Evolutionary conservation across 371 early-diverging fungal genomes (phyloP).

Genomic region (Rhizopus delemar): DNA sequence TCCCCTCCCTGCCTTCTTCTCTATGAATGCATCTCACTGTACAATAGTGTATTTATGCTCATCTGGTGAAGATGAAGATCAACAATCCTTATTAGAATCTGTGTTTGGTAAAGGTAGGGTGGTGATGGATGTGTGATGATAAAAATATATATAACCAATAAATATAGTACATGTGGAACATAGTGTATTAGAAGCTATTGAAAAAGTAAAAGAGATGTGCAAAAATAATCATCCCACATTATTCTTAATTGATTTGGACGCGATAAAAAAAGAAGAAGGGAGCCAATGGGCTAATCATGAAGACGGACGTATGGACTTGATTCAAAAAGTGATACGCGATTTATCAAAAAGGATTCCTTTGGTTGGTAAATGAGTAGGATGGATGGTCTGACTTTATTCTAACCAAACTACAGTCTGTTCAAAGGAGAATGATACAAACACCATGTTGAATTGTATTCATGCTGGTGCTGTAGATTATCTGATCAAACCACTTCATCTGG

Average conservation of each 20-base stretch:
- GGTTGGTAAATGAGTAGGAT: slow-evolving; percentile 16
- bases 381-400: slow-evolving; percentile 6
- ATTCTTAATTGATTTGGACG: slow-evolving; percentile 30
- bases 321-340: slow-evolving; percentile 16
- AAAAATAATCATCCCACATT: slow-evolving; percentile 20
- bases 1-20: not conserved
- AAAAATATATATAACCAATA: not conserved
- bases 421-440: slow-evolving; percentile 27
- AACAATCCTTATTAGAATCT: slow-evolving; percentile 20
- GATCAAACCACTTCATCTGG: slow-evolving; percentile 52
- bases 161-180: slow-evolving; percentile 26
- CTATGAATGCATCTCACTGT: slow-evolving; percentile 28
- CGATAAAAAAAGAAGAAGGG: slow-evolving; percentile 9
- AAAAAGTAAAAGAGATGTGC: slow-evolving; percentile 21
- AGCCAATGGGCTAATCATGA: slow-evolving; percentile 7
- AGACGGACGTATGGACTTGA: not conserved
- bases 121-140: not conserved
- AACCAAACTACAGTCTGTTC: slow-evolving; percentile 35
- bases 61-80: slow-evolving; percentile 9
- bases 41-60: slow-evolving; percentile 28
- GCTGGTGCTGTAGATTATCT: slow-evolving; percentile 59
- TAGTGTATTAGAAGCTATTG: slow-evolving; percentile 28
- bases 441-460: slow-evolving; percentile 52
- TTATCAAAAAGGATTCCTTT: slow-evolving; percentile 18
- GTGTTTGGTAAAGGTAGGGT: slow-evolving; percentile 35